Base-by-base conservation (phyloP, 2,329 filamentous ascomycete species). In the Chaetoscypha palmicola region DNA sequence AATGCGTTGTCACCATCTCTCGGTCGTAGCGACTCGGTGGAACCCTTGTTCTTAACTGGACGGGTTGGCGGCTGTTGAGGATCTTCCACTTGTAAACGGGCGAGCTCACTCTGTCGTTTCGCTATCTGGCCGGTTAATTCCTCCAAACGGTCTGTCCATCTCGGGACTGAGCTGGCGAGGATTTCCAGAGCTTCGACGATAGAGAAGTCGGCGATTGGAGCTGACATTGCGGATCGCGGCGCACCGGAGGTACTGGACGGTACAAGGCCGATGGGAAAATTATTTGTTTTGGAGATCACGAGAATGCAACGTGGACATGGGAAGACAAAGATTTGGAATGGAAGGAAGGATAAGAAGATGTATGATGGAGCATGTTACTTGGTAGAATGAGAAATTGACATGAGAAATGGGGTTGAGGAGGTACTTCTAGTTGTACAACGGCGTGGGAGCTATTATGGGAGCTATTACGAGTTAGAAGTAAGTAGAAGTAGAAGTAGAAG, bases 71-170 rank as follows among this genome's bases (percentile, higher is more conserved):
- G 58, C 21, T 62, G 63, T 23, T 19, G 31, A 24, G 20, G 19
- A 7, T 58, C 54, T 19, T 50, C 57, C 20, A 59, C 60, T 38
- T 62, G 65, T 44, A 75, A 59, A 45, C 68, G 67, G 26, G 77
- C 78, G 44, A 82, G 67, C 57, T 81, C 77, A 39, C 67, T 64
- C 65, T 83, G 79, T 46, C 79, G 76, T 56, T 73, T 67, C 46
- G 77, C 71, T 46, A 83, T 79, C 60, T 82, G 73, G 47, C 68
- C 67, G 56, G 70, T 79, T 45, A 83, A 69, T 40, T 79, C 73
- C 49, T 80, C 74, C 34, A 83, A 69, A 17, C 74, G 71, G 46
- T 66, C 66, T 28, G 75, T 65, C 79, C 79, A 83, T 58, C 74
- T 70, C 12, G 78, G 79, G 32, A 80, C 68, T 47, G 79, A 76